Evolutionary conservation across 495 filamentous ascomycete species (phyloP), one percentile per base, ranked within the genome.

Genomic region (Penicilliopsis zonata): DNA sequence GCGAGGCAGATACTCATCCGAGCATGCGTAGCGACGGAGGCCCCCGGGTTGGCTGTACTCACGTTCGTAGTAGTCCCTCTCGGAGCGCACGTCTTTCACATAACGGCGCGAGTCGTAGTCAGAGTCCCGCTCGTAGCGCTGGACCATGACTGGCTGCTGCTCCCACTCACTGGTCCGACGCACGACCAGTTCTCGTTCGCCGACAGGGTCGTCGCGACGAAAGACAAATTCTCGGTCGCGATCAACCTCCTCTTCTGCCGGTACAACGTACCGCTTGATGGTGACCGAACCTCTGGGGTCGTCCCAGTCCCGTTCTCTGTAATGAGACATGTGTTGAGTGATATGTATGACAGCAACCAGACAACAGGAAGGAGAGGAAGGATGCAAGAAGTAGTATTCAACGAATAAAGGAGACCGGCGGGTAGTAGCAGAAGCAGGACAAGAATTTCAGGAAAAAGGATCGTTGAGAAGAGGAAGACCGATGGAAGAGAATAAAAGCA

Each of bases 1-100:
- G 10, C 63, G 59, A n/a, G 59, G 55, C 53, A 72, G 80, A 53
- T 77, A 76, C 35, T 86, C 82, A 27, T 71, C 71, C 35, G 80
- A 74, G 44, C 71, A 72, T 49, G 71, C 67, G 49, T 76, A 79
- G 40, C 60, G 67, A 49, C 77, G 72, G 13, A 78, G 46, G 28
- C 75, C 71, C 30, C 60, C 58, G 43, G 42, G 53, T 18, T 55
- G 51, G 36, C 27, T 27, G 33, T 47, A 64, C 58, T 63, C 57
- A 49, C 67, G 58, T 37, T 77, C 73, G 43, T 70, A 69, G 39
- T 69, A 67, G 18, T 78, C 69, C 31, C 71, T 57, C 35, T 75
- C 70, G 27, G 66, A 69, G 23, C 54, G 49, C 36, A 55, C 53
- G 30, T 58, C 49, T 27, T 52, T 31, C 15, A 34, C 36, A 10